Evolutionary conservation across 2,329 filamentous ascomycete species (phyloP), one percentile per base, ranked within the genome.

Genomic region (Phialophora macrospora): DNA sequence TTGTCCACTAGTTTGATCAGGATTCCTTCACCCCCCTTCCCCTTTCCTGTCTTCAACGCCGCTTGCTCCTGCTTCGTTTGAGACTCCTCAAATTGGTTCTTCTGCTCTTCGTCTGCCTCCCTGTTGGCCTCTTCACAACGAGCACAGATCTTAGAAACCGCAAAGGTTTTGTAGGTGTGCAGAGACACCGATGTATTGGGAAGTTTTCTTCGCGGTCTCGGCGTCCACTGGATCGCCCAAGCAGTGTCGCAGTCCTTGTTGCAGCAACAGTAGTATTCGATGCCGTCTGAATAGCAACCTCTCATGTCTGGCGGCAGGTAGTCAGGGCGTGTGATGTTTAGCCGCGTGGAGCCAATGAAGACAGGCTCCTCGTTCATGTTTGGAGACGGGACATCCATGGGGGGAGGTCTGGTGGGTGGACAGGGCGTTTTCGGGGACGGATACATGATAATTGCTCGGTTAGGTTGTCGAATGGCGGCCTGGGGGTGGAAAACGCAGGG

Each of bases 261-360:
- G 22, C 22, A 30, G 38, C 60, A 62, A 55, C 49, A 62, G 28
- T 62, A 55, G 38, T 62, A 62, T 48, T 62, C 60, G 11, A 49
- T 49, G 24, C 60, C 60, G 28, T 55, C 51, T 41, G 34, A 34
- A 6, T 28, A 17, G 12, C 46, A 14, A 41, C 49, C 38, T 7
- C 30, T 30, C 22, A 44, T 14, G 14, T 28, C 44, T 1, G n/a
- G 22, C n/a, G 60, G 60, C 11, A 51, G 51, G 54, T 32, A 17
- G 11, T 30, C n/a, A 5, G 48, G 7, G 9, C 41, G 32, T 26
- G 20, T 14, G 17, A 62, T 30, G 24, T 46, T 17, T n/a, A 62
- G 17, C 38, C 9, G 34, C 14, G 9, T 20, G 11, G 24, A 38
- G 3, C 17, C 38, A 12, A 62, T 49, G 12, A 55, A 30, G 4